Conservation (phyloP, 2,329 filamentous ascomycete species). For the Diaporthe capsici region DNA sequence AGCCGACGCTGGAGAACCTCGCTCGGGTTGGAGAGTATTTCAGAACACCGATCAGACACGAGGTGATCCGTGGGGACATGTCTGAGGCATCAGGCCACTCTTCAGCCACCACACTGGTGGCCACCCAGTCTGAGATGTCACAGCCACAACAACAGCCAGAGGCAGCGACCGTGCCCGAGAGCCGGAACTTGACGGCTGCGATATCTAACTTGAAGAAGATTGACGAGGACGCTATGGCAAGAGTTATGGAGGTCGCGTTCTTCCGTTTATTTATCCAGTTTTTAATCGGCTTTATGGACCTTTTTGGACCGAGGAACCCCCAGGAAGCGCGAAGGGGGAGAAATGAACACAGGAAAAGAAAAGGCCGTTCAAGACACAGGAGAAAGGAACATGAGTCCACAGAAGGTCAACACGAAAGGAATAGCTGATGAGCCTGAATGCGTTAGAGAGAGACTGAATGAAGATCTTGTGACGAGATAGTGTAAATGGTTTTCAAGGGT, state of each 20-base stretch:
- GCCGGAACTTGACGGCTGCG: not conserved
- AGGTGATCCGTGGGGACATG: not conserved
- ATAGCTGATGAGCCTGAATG: not conserved
- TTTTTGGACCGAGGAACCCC: not conserved
- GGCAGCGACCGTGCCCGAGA: too few species aligned
- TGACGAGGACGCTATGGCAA: not conserved
- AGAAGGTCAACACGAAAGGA: not conserved
- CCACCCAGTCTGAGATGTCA: not conserved
- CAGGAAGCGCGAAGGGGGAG: not conserved
- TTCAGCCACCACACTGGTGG: not conserved
- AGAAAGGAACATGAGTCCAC: not conserved
- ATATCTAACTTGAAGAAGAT: not conserved
- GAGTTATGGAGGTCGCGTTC: conserved; percentile 7
- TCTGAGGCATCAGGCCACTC: conserved; percentile 16
- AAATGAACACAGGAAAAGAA: not conserved
- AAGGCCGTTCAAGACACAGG: not conserved
- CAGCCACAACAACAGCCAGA: not conserved
- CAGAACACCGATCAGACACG: not conserved
- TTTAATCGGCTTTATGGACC: not conserved
- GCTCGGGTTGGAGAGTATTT: conserved; percentile 14
- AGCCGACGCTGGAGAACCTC: conserved; percentile 11
- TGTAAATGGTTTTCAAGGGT: not conserved
- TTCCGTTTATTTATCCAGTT: not conserved
- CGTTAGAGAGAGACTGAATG: not conserved
- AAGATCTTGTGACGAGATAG: not conserved